Conservation (phyloP, 129 eudicot genomes). For the Glebionis coronaria region DNA sequence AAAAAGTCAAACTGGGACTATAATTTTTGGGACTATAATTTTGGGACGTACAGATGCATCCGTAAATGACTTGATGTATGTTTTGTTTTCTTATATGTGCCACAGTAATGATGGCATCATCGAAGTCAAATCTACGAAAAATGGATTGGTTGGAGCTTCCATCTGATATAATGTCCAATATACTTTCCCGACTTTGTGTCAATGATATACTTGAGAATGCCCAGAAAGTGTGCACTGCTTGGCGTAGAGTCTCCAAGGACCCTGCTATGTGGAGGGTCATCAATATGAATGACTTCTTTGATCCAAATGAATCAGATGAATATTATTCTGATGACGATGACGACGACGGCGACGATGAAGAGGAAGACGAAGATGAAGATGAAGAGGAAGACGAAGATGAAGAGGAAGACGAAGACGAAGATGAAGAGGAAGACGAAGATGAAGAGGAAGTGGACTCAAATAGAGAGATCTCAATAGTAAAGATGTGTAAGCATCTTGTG, state of each 20-base stretch:
- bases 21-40: too few species aligned
- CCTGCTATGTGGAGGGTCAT: constrained; percentile 10
- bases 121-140: background rate
- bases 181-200: background rate
- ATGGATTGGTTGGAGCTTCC: constrained; percentile 4
- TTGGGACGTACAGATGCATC: too few species aligned
- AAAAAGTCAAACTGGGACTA: too few species aligned
- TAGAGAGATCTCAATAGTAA: background rate
- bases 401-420: background rate
- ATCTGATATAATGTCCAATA: background rate
- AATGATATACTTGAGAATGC: background rate
- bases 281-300: background rate
- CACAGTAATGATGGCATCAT: background rate
- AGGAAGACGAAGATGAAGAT: too few species aligned
- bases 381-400: background rate
- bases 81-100: background rate
- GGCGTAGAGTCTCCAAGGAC: constrained; percentile 1
- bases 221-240: constrained; percentile 3
- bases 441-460: too few species aligned
- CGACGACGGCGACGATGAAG: background rate
- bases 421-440: too few species aligned
- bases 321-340: too few species aligned
- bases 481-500: background rate
- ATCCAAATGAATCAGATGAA: too few species aligned
- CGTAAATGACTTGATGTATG: too few species aligned